Base-by-base conservation (phyloP, 1,139 yeast genomes). In the Protomyces inouyei region DNA sequence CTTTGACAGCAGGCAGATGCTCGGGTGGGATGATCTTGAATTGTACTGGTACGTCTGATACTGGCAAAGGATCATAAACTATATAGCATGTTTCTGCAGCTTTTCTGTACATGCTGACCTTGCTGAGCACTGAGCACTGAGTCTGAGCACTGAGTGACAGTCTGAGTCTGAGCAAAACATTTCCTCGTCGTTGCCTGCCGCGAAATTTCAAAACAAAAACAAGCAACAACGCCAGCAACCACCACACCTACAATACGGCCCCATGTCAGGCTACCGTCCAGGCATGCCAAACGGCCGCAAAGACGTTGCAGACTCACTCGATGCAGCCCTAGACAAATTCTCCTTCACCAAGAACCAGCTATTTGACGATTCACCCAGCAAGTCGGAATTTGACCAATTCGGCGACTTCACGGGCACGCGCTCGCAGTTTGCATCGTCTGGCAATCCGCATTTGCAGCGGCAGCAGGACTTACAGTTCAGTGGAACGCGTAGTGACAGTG, bases 341-440 rank as follows among this genome's bases (percentile, higher is more conserved):
- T 10, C 51, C 48, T 54, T 59, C 45, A 52, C 57, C 35, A 38
- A 59, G 32, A 52, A 52, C 45, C 56, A 52, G 63, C 57, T 59
- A 14, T 52, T 59, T 32, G 63, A 59, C 18, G 63, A 59, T 38
- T 46, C 55, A 5, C 63, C 63, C 18, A 35, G 45, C 43, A 59
- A 59, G 32, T 59, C 63, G 21, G 63, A 59, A 21, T 25, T 59
- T 37, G 54, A 59, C n/a, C 63, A 59, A 35, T 59, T 59, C 35
- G 63, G 57, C 23, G 57, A 52, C 45, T 59, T 59, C 16, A 59
- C 56, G 16, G 63, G 63, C 18, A 52, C 63, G 2, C 63, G 54
- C 23, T 59, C 63, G 9, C 55, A 52, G 28, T 59, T 52, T 23
- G 63, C 35, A 18, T 45, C 48, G 18, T 36, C 46, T 18, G 48